Base-by-base conservation (phyloP, 768 basidiomycete genomes). In the Russula compacta region DNA sequence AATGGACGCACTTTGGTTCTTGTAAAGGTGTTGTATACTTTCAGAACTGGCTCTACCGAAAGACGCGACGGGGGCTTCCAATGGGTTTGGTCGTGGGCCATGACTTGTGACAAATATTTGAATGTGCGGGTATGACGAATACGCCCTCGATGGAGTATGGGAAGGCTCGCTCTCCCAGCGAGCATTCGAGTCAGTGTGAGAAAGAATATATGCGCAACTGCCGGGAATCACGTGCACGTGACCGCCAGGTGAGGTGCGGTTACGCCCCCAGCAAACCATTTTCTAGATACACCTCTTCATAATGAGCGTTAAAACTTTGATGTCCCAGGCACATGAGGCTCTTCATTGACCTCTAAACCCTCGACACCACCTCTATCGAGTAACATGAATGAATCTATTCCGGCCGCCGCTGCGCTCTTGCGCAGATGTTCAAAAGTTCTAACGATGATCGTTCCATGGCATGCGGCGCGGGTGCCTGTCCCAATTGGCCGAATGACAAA, bases 11-110 rank as follows among this genome's bases (percentile, higher is more conserved):
- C 95, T 81, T 99, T 98, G 6, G 84, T 83, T 65, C 84, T 83
- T 40, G 95, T 98, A 66, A 98, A 76, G 10, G 95, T 94, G 75
- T 98, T 99, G 76, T 89, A 95, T 49, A 98, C 79, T 73, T 83
- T 87, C 50, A 95, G 79, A 0, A 81, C 79, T 6, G 89, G 90
- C 65, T 86, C 85, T 49, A 77, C 74, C 7, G 73, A 70, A 32
- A 68, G 70, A 36, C 80, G 82, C 17, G 67, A 63, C 0, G 82
- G 83, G 24, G 75, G 64, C 7, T 74, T 71, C 90, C 78, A 79
- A 3, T 76, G 60, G 8, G 85, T 83, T 69, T 86, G 86, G 62
- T 84, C 81, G 0, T 75, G 70, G 55, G 84, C 76, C 85, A 87
- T 87, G 53, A 10, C 35, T 42, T 24, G 40, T 24, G 21, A 46